phyloP scores from a whole-genome alignment of 176 grass and related monocot genomes.

The Aegilops speltoides region DNA sequence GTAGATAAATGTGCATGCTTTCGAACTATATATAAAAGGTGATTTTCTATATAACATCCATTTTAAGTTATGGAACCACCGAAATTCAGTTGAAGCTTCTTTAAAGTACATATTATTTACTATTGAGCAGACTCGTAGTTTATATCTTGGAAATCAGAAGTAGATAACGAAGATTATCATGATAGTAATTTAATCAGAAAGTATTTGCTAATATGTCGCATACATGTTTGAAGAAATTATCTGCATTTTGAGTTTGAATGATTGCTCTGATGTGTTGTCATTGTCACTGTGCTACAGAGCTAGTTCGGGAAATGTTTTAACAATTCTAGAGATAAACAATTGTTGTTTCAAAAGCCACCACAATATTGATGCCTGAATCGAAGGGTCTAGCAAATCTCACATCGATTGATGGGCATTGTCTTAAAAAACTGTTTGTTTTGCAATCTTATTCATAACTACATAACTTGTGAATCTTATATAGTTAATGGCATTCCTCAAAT shows the following conservation, averaged over 20 bases:
- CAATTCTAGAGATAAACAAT: neutral
- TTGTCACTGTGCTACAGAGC: neutral
- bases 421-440: neutral
- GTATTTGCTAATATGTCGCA: neutral
- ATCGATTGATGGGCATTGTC: neutral
- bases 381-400: neutral
- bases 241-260: neutral
- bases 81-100: neutral
- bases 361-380: neutral
- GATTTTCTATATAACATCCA: neutral
- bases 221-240: neutral
- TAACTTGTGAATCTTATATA: neutral
- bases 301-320: neutral
- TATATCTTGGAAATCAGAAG: neutral
- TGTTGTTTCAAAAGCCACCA: neutral
- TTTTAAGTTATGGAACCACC: neutral
- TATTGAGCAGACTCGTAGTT: neutral
- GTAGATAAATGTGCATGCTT: neutral
- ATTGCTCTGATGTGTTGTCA: neutral
- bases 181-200: neutral
- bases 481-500: neutral
- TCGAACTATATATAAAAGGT: conserved; percentile 4
- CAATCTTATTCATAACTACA: neutral
- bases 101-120: neutral
- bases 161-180: neutral